Conservation (phyloP, 2,329 filamentous ascomycete species). For the Cryphonectria carpinicola region DNA sequence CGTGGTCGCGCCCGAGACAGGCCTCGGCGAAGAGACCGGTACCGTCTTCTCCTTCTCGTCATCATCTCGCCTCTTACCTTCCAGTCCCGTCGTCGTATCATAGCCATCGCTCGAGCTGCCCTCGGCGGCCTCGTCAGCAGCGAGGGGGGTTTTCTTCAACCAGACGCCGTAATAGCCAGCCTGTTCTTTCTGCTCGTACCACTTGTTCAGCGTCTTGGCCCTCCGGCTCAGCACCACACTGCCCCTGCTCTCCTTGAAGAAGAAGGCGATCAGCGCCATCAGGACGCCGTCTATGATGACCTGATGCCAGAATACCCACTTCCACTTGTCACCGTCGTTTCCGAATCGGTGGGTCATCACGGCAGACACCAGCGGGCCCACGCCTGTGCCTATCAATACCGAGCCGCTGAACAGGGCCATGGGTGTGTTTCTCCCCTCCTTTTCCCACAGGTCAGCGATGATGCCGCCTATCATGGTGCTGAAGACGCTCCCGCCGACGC, state of each 20-base stretch:
- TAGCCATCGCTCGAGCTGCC: constrained; percentile 7
- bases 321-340: constrained; percentile 56
- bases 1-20: background rate
- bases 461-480: constrained; percentile 93
- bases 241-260: constrained; percentile 83
- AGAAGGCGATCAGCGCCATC: constrained; percentile 65
- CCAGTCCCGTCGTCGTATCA: background rate
- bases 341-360: constrained; percentile 66
- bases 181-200: constrained; percentile 75
- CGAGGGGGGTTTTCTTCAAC: constrained; percentile 19
- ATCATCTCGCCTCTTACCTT: constrained; percentile 28
- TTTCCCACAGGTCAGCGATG: constrained; percentile 82
- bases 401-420: constrained; percentile 88
- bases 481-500: constrained; percentile 77
- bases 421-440: constrained; percentile 79
- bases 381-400: constrained; percentile 78
- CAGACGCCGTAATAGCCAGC: constrained; percentile 60
- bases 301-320: constrained; percentile 90
- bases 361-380: constrained; percentile 74
- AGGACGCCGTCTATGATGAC: constrained; percentile 69
- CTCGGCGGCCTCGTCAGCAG: constrained; percentile 31
- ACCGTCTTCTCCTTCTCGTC: constrained; percentile 28
- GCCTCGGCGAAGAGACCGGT: background rate
- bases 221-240: constrained; percentile 79
- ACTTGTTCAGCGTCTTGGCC: constrained; percentile 73